Base-by-base conservation (phyloP, 208 protist species). In the Endotrypanum monterogeii region DNA sequence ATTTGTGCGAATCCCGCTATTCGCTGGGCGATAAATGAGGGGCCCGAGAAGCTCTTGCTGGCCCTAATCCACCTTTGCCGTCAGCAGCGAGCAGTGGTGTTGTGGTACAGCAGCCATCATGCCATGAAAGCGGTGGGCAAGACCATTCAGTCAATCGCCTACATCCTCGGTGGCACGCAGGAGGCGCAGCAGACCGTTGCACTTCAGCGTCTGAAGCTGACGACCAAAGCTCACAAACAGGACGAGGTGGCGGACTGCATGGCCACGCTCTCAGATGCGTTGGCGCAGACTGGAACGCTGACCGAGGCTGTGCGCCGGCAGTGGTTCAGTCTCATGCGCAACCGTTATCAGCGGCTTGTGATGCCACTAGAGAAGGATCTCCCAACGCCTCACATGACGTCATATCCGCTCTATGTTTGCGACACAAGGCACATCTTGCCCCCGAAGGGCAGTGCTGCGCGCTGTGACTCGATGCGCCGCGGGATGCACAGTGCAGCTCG, bases 361-460 rank as follows among this genome's bases (percentile, higher is more conserved):
- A 82, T 71, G n/a, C 90, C 90, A 8, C 62, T 94, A 51, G 82
- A 87, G 68, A 72, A 62, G 3, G 62, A 88, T 39, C 82, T 92
- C 35, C 90, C 90, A 1, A 60, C 80, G 11, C 80, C 82, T 12
- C 74, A 82, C 72, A 68, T 76, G 54, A 80, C 68, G 6, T 79
- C 82, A 20, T 69, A 78, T 50, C 70, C 76, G 16, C 71, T 90
- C 25, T 90, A 90, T 67, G 77, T 90, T 12, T 76, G 83, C 71
- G 82, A 84, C 67, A 75, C 75, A 16, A 69, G 73, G 20, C 80
- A 83, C 56, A 71, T 79, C 35, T 55, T 73, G 56, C 66, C 63
- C 23, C 72, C 67, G n/a, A 74, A 74, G 48, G 71, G 55, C 66
- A 51, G 1, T 41, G 11, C 3, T 20, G 67, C 23, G 9, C 14